Base-by-base conservation (phyloP, 2,329 filamentous ascomycete genomes). In the Botrytis tulipae region DNA sequence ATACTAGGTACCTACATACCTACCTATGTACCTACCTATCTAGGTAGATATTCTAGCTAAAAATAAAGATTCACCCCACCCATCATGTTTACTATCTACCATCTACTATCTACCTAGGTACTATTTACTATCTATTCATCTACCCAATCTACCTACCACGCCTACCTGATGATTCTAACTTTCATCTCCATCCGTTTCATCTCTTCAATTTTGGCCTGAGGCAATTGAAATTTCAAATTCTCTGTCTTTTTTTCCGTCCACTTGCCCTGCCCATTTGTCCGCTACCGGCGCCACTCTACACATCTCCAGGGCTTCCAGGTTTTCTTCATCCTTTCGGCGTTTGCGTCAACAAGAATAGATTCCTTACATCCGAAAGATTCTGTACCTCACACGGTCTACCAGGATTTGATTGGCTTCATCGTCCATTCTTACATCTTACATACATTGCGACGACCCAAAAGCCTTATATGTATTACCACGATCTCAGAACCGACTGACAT, bases 341-440 rank as follows among this genome's bases (percentile, higher is more conserved):
- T 63, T 63, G 61, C 61, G 9, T 63, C 61, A 44, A 46, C 16
- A 22, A 44, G n/a, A 44, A 29, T 46, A 32, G 61, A 63, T 44
- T 44, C n/a, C 61, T 63, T 63, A 67, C 35, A 46, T 51, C 63
- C 63, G 63, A 67, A 63, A 20, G 60, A 42, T 46, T 29, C 61
- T 32, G n/a, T 32, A 32, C 18, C n/a, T 63, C 40, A 20, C 42
- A 29, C 42, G 8, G 44, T 44, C 61, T 22, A 32, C 61, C n/a
- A 63, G 61, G 61, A 44, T 63, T 63, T 44, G 61, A 63, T 63
- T 63, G 61, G 61, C 40, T 37, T 51, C 63, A 67, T 40, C 12
- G 60, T 44, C 22, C 29, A 14, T 37, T 35, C 59, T 35, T 12
- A 25, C 63, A 51, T 67, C 59, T 35, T 12, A 37, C 63, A 51